Evolutionary conservation across 139 green algal species (phyloP), one percentile per base, ranked within the genome.

Genomic region (Dunaliella sp.): DNA sequence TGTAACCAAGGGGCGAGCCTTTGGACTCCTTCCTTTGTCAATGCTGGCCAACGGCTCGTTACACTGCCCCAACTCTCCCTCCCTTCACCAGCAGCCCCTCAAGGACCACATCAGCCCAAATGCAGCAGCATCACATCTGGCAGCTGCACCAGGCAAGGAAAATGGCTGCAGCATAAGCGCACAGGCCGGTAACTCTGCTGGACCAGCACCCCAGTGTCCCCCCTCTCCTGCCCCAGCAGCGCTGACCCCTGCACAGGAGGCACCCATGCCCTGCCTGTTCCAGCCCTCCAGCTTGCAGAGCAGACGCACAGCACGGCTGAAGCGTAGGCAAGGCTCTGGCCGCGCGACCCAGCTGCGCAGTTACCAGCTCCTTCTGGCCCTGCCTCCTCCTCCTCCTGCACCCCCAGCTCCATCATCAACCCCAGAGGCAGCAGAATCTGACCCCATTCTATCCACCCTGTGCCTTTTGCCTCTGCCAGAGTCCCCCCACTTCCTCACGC

Each of bases 261-360:
- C 16, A 65, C 48, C 7, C 7, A 16, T 26, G 48, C 48, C 48
- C 7, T 65, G 7, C 48, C 48, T 65, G 7, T 22, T 32, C 12
- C 30, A 78, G 73, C 73, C 73, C 73, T 78, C 73, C n/a, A 22
- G 16, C 2, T 33, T 78, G 2, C 7, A 78, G 22, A 33, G 73
- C 73, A 78, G 73, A 28, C 30, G 73, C 30, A 32, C 73, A 78
- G 28, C 73, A 12, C 30, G 30, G 7, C 76, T 38, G 30, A 30
- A 31, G 30, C 76, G 37, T 36, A 30, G n/a, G 31, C 12, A 81
- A 37, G 76, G 76, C 76, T 38, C 76, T 38, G 76, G 76, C n/a
- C 76, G 76, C 76, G n/a, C n/a, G n/a, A 81, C 76, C 3, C 76
- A 81, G 1, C 76, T 81, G 76, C 76, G 76, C 1, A 37, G 76